Base-by-base conservation (phyloP, 495 filamentous ascomycete species). In the Xylaria cubensis region DNA sequence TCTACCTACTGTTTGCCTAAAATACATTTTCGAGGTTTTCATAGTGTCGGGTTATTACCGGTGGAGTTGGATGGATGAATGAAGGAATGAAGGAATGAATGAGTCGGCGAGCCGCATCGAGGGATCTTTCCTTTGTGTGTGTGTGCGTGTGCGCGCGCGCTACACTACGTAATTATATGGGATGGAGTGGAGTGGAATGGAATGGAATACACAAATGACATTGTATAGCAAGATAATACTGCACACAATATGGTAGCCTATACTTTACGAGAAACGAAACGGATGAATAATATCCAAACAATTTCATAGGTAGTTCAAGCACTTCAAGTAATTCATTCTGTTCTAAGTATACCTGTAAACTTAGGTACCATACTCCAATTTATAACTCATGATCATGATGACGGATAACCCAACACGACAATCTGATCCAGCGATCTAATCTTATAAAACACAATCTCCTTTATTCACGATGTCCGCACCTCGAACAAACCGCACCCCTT, bases 291-390 rank as follows among this genome's bases (percentile, higher is more conserved):
- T 29, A 29, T 9, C 24, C 12, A 2, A 15, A 17, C 50, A 12
- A 53, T 56, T 56, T 29, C 26, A 56, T 17, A 32, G 21, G 21
- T 32, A 26, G 15, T 26, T 56, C 29, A 61, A 39, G 4, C 58
- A n/a, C 10, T 61, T 61, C 34, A 61, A 39, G 58, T 39, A 39
- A 61, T 4, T 2, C 32, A 61, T 61, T 61, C 58, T 61, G 12
- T 21, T 19, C 32, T 39, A 21, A 39, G 17, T 2, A 36, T 61
- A 39, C 58, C 8, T 4, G 29, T 61, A 59, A 55, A 26, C 26
- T 29, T 29, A 29, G 26, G 4, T 26, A 59, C 17, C 56, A 19
- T n/a, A 12, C 29, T 10, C 51, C 24, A 15, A 29, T 21, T 29
- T 24, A 29, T 55, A 55, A 36, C 32, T 13, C 58, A 39, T n/a